A percentile compares a stretch with the other conserved stretches of the same genome.
phyloP scores from a whole-genome alignment of 2,329 filamentous ascomycete genomes.

The Aschersonia sp. region DNA sequence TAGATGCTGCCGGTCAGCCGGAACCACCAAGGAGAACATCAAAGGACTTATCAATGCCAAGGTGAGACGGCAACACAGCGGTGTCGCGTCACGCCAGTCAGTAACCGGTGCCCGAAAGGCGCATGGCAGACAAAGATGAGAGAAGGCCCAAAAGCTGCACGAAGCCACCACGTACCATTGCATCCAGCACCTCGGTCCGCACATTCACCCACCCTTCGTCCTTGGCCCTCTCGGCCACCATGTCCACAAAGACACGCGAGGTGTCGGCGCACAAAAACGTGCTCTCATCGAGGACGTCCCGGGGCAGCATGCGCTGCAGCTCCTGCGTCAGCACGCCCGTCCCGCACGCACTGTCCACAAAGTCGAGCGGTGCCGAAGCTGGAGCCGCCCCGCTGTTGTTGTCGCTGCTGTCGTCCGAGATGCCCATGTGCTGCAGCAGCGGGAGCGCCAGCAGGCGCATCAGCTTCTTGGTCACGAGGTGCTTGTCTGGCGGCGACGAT shows the following conservation, averaged over 20 bases:
- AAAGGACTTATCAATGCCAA: no score
- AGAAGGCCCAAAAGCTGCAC: neutral
- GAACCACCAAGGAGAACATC: no score
- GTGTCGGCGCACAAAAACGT: conserved; percentile 35
- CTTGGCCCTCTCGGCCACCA: conserved; percentile 21
- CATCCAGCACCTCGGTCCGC: conserved; percentile 28
- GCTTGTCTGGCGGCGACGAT: neutral
- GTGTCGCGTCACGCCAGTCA: no score
- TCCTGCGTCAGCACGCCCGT: conserved; percentile 32
- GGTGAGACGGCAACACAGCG: no score
- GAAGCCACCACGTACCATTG: conserved; percentile 20
- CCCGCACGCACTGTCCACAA: conserved; percentile 41
- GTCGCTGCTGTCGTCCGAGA: conserved; percentile 2
- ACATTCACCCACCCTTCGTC: conserved; percentile 30
- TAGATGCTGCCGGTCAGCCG: conserved; percentile 5
- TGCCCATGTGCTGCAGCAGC: conserved; percentile 12
- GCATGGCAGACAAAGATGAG: neutral
- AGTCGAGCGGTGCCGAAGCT: conserved; percentile 13
- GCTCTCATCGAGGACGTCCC: conserved; percentile 23
- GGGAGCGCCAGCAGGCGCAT: conserved; percentile 8
- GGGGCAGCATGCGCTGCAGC: conserved; percentile 23
- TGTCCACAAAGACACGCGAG: conserved; percentile 24
- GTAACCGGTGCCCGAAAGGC: neutral
- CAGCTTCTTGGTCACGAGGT: conserved; percentile 6
- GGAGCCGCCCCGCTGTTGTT: no score